Evolutionary conservation across 768 basidiomycete genomes (phyloP), one percentile per base, ranked within the genome.

Genomic region (Termitomyces sp.): DNA sequence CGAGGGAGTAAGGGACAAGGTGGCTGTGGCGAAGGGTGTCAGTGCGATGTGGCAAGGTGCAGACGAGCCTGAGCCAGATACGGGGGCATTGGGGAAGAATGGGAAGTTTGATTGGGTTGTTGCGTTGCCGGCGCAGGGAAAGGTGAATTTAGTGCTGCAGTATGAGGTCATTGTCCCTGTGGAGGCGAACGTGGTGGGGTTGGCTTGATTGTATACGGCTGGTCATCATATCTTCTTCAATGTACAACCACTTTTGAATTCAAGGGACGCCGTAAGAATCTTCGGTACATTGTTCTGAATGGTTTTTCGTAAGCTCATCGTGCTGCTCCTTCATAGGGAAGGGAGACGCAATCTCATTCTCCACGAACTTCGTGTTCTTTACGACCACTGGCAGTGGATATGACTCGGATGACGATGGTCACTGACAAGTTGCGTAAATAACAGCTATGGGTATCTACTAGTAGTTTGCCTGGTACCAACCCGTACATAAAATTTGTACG

Each of bases 31-130:
- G 31, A 48, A 52, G n/a, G 68, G 63, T 0, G 61, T 68, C 3
- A 40, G 46, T 14, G 69, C 68, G 48, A 58, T 65, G 48, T 67
- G 65, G 69, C 64, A 68, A 9, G 69, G 67, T 5, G 62, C 63
- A 0, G 66, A 69, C 32, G 63, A 62, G 48, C 5, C 34, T 57
- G 1, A 64, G 59, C 10, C 40, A 23, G 7, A 63, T 48, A 49
- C 51, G 54, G 46, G 46, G 34, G 16, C 12, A 21, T 17, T 50
- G 19, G 57, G 53, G 35, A 51, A 41, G 53, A 56, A 66, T 37
- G 69, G 69, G 17, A 46, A 38, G 41, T 38, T 54, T 29, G 14
- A 7, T 27, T 54, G 41, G 41, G n/a, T 32, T 9, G 42, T 41
- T 44, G 31, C 14, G 41, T 12, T 54, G 1, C 45, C 44, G 0